These are phyloP conservation scores for Fibroporia radiculosa DNA, from an alignment of 768 basidiomycete species.

Conservation along the genomic window DNA sequence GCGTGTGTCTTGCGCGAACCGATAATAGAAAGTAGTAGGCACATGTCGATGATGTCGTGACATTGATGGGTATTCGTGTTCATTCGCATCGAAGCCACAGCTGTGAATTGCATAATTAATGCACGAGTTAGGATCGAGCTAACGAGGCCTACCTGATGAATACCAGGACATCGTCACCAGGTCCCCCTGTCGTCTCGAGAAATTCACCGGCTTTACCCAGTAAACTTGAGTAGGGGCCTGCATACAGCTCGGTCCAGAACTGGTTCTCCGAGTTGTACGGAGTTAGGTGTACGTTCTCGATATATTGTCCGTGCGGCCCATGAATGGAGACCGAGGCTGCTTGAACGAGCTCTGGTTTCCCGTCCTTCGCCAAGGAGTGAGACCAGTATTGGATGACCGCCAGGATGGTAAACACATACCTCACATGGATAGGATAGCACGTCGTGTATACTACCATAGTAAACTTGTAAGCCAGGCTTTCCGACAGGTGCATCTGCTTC, in stretches of 20 bases:
- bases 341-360: slow-evolving; percentile 68
- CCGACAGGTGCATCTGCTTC: slow-evolving; percentile 29
- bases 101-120: slow-evolving; percentile 29
- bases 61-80: slow-evolving; percentile 89
- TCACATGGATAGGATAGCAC: slow-evolving; percentile 90
- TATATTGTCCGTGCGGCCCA: slow-evolving; percentile 77
- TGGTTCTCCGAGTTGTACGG: slow-evolving; percentile 63
- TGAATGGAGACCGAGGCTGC: slow-evolving; percentile 81
- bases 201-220: slow-evolving; percentile 66
- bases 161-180: slow-evolving; percentile 65
- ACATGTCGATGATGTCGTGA: slow-evolving; percentile 88
- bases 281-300: slow-evolving; percentile 81
- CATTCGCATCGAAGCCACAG: slow-evolving; percentile 91
- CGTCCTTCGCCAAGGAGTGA: slow-evolving; percentile 52
- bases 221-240: slow-evolving; percentile 50
- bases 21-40: slow-evolving; percentile 77
- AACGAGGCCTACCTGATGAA: slow-evolving; percentile 68
- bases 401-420: slow-evolving; percentile 30
- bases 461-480: slow-evolving; percentile 52
- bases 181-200: slow-evolving; percentile 54
- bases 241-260: slow-evolving; percentile 73
- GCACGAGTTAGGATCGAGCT: neutral
- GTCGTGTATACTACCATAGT: slow-evolving; percentile 93
- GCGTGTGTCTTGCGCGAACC: slow-evolving; percentile 69
- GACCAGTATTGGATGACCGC: slow-evolving; percentile 3